phyloP scores from a whole-genome alignment of 345 rosid genomes.

The Boechera retrofracta region DNA sequence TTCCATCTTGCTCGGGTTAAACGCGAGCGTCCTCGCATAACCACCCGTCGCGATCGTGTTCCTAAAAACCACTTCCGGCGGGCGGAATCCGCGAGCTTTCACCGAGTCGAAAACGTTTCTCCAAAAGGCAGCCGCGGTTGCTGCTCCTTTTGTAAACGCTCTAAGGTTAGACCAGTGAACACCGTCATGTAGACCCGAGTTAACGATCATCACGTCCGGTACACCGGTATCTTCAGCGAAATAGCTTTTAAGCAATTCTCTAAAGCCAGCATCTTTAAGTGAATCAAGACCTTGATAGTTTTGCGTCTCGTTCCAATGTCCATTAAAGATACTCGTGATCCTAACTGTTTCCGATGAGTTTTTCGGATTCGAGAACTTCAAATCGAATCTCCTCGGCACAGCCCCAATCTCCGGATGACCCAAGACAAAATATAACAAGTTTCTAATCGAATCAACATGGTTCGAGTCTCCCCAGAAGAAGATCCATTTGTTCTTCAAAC shows the following conservation, averaged over 20 bases:
- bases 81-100: conserved; percentile 56
- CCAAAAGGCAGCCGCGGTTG: conserved; percentile 75
- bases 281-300: conserved; percentile 89
- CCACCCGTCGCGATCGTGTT: conserved; percentile 86
- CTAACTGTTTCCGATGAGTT: conserved; percentile 67
- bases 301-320: conserved; percentile 77
- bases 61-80: conserved; percentile 66
- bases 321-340: conserved; percentile 91
- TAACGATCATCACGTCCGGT: conserved; percentile 76
- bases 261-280: conserved; percentile 54
- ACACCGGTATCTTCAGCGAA: conserved; percentile 59
- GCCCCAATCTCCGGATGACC: conserved; percentile 59
- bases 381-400: conserved; percentile 81
- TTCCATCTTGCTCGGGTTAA: conserved; percentile 92
- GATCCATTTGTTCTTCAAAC: conserved; percentile 73
- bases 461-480: conserved; percentile 97
- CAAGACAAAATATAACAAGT: conserved; percentile 76
- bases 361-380: conserved; percentile 69
- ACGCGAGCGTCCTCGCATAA: conserved; percentile 69
- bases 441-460: conserved; percentile 88
- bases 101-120: conserved; percentile 63
- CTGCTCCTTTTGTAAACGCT: conserved; percentile 58
- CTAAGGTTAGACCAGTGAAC: conserved; percentile 62
- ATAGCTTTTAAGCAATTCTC: conserved; percentile 64
- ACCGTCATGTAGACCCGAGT: conserved; percentile 88